phyloP scores from a whole-genome alignment of 331 rosid genomes.

The Phaseolus coccineus region DNA sequence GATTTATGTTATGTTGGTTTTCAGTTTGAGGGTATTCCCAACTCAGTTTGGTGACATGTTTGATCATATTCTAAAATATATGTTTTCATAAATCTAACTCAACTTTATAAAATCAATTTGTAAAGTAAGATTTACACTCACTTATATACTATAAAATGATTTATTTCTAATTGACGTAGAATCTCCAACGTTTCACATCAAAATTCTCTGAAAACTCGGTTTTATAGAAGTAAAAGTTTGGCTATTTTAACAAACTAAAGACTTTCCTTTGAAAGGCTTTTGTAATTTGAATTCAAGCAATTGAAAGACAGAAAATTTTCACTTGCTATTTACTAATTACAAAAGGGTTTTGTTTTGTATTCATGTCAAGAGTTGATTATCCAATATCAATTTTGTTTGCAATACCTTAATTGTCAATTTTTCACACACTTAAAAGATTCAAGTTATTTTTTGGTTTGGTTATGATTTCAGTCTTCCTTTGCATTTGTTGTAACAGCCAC shows the following conservation, averaged over 20 bases:
- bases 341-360: neutral
- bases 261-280: neutral
- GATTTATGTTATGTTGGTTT: neutral
- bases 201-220: too few relatives aligned
- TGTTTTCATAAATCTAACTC: too few relatives aligned
- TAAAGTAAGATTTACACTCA: too few relatives aligned
- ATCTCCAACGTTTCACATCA: too few relatives aligned
- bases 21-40: too few relatives aligned
- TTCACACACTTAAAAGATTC: neutral
- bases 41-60: too few relatives aligned
- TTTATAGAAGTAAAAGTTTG: too few relatives aligned
- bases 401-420: neutral
- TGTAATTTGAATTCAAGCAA: neutral
- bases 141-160: too few relatives aligned
- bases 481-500: slow-evolving; percentile 42
- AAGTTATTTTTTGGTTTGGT: neutral
- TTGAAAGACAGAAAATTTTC: neutral
- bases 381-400: slow-evolving; percentile 5
- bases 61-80: too few relatives aligned
- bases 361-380: neutral
- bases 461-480: slow-evolving; percentile 32
- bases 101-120: too few relatives aligned
- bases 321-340: slow-evolving; percentile 5
- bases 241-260: neutral
- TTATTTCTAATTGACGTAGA: too few relatives aligned